These are phyloP conservation scores for Casuarina cunninghamiana DNA, from an alignment of 306 rosid genomes.

Conservation along the genomic window DNA sequence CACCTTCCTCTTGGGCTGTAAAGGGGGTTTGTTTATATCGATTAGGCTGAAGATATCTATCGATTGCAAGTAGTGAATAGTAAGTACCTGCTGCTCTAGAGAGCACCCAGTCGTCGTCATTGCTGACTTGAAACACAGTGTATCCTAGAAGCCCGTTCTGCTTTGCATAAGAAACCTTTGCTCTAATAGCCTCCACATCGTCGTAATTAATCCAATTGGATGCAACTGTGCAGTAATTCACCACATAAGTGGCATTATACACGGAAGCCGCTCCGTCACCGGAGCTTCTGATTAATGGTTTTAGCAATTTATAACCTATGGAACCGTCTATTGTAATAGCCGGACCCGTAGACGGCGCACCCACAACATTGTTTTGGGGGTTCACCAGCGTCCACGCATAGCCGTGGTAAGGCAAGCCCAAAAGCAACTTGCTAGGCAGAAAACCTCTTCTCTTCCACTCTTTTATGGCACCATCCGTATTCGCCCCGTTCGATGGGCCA, in stretches of 20 bases:
- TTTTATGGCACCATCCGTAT: conserved; percentile 15
- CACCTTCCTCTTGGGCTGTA: conserved; percentile 22
- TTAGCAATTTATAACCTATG: conserved; percentile 34
- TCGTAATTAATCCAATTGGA: conserved; percentile 49
- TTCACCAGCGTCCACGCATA: conserved; percentile 33
- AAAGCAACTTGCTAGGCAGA: conserved; percentile 21
- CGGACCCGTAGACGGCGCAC: conserved; percentile 29
- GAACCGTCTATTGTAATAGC: conserved; percentile 24
- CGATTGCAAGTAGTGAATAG: neutral
- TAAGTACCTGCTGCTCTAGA: conserved; percentile 38
- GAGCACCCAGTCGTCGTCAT: conserved; percentile 61
- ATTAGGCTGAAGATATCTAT: neutral
- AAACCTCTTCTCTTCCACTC: conserved; percentile 29
- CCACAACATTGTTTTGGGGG: conserved; percentile 5
- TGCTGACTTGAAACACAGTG: conserved; percentile 44
- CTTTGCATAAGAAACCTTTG: conserved; percentile 55
- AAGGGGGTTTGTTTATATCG: neutral
- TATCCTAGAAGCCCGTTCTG: conserved; percentile 51
- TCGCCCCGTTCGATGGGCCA: conserved; percentile 22
- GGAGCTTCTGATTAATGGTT: conserved; percentile 32
- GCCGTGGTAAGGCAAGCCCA: conserved; percentile 42
- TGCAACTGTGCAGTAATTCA: conserved; percentile 39
- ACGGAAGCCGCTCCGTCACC: conserved; percentile 23
- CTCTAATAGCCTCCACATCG: conserved; percentile 45
- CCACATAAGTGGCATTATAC: conserved; percentile 45